phyloP scores from a whole-genome alignment of 192 early-diverging fungal species.

The Backusella psychrophila region DNA sequence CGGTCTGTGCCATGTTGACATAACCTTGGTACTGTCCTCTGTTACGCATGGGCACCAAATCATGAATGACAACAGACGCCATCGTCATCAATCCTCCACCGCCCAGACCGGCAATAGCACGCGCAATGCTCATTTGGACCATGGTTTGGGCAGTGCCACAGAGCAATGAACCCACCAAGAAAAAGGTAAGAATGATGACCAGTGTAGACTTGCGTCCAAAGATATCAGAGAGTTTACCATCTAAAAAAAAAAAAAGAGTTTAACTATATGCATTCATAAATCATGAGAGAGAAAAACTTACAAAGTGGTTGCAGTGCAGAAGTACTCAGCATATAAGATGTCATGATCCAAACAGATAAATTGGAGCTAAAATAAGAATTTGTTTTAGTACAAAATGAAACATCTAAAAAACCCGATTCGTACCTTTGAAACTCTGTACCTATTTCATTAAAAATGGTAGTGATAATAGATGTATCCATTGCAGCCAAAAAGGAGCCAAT shows the following conservation, averaged over 20 bases:
- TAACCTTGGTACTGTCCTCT: conserved; percentile 60
- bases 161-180: conserved; percentile 66
- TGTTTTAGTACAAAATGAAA: not conserved
- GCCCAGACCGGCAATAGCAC: conserved; percentile 48
- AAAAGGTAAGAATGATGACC: conserved; percentile 71
- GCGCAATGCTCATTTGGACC: conserved; percentile 25
- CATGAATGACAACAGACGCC: conserved; percentile 61
- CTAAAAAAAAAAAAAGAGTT: not conserved
- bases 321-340: conserved; percentile 31
- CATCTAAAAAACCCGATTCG: not conserved
- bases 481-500: conserved; percentile 25
- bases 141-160: conserved; percentile 49
- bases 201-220: conserved; percentile 72
- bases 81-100: conserved; percentile 70
- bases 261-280: not conserved
- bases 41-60: conserved; percentile 62
- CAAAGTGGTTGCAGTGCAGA: conserved; percentile 32
- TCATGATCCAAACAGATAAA: conserved; percentile 26
- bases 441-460: conserved; percentile 30
- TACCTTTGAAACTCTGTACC: conserved; percentile 36
- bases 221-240: conserved; percentile 88
- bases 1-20: conserved; percentile 31
- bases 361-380: conserved; percentile 18
- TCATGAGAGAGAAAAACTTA: not conserved
- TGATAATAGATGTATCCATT: conserved; percentile 30